These are phyloP conservation scores for Blumeriella jaapii DNA, from an alignment of 2,329 filamentous ascomycete species.

Conservation along the genomic window DNA sequence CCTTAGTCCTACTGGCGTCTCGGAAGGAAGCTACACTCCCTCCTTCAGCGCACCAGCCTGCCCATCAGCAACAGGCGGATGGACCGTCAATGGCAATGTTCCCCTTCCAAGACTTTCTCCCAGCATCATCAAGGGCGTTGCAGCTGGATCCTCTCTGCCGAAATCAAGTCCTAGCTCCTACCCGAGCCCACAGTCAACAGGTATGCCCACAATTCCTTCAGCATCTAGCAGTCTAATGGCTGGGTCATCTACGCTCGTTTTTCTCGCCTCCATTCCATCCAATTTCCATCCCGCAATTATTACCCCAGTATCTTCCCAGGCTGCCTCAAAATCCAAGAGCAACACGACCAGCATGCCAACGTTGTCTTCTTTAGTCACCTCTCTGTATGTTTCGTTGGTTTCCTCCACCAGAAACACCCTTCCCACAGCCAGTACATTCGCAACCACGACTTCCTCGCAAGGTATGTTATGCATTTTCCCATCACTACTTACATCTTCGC, in stretches of 20 bases:
- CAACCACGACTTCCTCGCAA: neutral
- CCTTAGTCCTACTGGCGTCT: conserved; percentile 51
- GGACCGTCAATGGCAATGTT: conserved; percentile 61
- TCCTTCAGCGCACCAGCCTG: conserved; percentile 53
- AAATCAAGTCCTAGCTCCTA: neutral
- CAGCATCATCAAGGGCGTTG: conserved; percentile 5
- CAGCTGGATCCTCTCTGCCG: neutral
- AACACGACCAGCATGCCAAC: too few species aligned
- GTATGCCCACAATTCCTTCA: conserved; percentile 1
- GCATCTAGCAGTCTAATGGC: neutral
- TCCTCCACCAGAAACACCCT: neutral
- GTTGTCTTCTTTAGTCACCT: too few species aligned
- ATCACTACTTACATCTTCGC: neutral
- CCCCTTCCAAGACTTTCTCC: conserved; percentile 54
- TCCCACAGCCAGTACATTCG: neutral
- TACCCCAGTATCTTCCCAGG: too few species aligned
- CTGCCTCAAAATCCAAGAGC: too few species aligned
- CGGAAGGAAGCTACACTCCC: conserved; percentile 50
- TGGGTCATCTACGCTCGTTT: neutral
- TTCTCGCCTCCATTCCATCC: neutral
- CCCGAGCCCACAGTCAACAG: neutral
- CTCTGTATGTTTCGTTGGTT: too few species aligned
- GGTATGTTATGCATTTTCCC: neutral
- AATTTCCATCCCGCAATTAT: neutral
- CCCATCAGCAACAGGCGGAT: conserved; percentile 57